phyloP scores from a whole-genome alignment of 805 yeast species.

The Suhomyces kilbournensis region DNA sequence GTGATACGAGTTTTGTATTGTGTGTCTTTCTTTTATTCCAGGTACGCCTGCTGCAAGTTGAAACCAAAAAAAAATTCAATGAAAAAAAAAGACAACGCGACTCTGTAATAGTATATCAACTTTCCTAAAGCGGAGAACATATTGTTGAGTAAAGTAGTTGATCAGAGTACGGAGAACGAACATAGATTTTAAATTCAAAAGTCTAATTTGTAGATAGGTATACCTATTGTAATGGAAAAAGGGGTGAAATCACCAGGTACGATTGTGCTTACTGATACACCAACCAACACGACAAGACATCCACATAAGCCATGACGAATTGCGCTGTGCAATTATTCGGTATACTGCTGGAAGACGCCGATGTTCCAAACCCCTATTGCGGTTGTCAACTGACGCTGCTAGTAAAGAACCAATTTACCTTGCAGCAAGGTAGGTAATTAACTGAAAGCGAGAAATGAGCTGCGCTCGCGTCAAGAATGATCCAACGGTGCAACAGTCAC shows the following conservation, averaged over 20 bases:
- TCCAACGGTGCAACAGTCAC: background rate
- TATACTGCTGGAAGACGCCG: background rate
- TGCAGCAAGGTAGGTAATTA: background rate
- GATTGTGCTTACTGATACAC: background rate
- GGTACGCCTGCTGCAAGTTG: background rate
- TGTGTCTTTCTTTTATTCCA: background rate
- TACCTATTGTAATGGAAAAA: background rate
- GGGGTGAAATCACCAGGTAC: background rate
- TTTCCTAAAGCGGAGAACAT: conserved; percentile 1
- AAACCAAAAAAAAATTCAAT: background rate
- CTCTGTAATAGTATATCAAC: conserved; percentile 1
- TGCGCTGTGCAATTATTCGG: background rate
- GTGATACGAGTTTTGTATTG: background rate
- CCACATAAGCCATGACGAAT: background rate
- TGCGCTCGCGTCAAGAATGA: conserved; percentile 1
- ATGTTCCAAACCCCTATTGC: background rate
- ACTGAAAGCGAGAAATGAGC: conserved; percentile 1
- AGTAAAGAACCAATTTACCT: background rate
- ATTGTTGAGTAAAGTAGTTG: background rate
- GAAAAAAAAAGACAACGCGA: background rate
- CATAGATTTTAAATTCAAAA: background rate
- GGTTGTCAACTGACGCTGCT: background rate
- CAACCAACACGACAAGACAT: background rate
- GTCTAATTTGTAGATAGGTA: background rate
- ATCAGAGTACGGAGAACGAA: background rate